phyloP scores from a whole-genome alignment of 768 basidiomycete species.

The Lenzites betulinus region DNA sequence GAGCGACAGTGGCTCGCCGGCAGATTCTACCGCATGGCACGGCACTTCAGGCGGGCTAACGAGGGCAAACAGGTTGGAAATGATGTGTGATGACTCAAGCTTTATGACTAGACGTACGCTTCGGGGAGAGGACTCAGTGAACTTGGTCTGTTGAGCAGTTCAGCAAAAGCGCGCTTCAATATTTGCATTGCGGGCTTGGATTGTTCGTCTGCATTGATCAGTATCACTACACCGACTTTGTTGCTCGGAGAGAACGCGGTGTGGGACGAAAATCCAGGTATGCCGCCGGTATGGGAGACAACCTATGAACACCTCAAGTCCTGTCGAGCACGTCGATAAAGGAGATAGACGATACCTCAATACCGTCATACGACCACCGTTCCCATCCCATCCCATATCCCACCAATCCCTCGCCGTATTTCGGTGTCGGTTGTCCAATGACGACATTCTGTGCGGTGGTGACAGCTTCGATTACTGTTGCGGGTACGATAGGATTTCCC shows the following conservation, averaged over 20 bases:
- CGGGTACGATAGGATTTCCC: conserved; percentile 38
- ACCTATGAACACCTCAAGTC: conserved; percentile 28
- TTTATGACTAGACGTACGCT: neutral
- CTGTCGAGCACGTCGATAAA: neutral
- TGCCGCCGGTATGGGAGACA: conserved; percentile 36
- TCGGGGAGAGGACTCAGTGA: neutral
- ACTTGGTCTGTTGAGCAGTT: neutral
- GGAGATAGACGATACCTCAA: conserved; percentile 40
- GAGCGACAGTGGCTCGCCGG: neutral
- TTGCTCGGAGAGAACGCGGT: conserved; percentile 40
- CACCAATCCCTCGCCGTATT: conserved; percentile 29
- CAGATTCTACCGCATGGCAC: too few species aligned
- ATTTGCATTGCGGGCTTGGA: neutral
- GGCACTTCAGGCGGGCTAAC: too few species aligned
- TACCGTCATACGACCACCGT: conserved; percentile 39
- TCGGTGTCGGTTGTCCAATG: neutral
- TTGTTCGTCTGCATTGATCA: conserved; percentile 28
- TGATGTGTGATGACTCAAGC: too few species aligned
- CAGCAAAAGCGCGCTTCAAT: conserved; percentile 8
- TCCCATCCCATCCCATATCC: conserved; percentile 50
- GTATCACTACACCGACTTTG: conserved; percentile 36
- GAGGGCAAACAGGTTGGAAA: too few species aligned
- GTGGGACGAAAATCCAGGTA: conserved; percentile 39
- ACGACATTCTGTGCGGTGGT: conserved; percentile 38
- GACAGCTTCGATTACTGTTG: conserved; percentile 32